Evolutionary conservation across 2,329 filamentous ascomycete genomes (phyloP).

Genomic region (Scedosporium boydii): DNA sequence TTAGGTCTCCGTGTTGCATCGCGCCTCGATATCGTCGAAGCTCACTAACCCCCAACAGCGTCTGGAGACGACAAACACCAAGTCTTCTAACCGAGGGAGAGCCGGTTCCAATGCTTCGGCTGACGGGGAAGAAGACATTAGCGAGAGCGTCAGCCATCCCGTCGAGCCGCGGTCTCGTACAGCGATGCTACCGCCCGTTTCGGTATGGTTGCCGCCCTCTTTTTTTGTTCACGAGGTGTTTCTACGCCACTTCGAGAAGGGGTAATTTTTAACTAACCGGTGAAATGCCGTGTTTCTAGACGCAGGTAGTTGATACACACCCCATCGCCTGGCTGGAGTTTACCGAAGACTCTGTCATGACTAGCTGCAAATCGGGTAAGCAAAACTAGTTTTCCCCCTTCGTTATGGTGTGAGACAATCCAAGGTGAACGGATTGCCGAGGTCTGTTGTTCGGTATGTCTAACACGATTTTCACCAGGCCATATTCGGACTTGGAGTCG

Average conservation of each 20-base stretch:
- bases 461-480: conserved; percentile 34
- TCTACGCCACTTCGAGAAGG: background rate
- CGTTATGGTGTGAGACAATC: background rate
- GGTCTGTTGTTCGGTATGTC: conserved; percentile 6
- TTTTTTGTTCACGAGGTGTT: background rate
- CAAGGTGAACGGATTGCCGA: background rate
- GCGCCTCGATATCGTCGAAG: conserved; percentile 39
- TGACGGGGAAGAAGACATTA: conserved; percentile 35
- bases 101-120: conserved; percentile 60
- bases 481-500: conserved; percentile 69
- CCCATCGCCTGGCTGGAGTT: conserved; percentile 89
- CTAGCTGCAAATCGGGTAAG: conserved; percentile 82
- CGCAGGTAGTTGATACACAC: conserved; percentile 76
- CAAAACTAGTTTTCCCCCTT: conserved; percentile 11
- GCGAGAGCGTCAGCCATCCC: conserved; percentile 58
- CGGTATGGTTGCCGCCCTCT: conserved; percentile 45
- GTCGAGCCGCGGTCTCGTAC: conserved; percentile 80
- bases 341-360: conserved; percentile 85
- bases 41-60: conserved; percentile 31
- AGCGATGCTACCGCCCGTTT: conserved; percentile 80
- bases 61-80: conserved; percentile 53
- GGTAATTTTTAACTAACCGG: background rate
- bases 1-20: conserved; percentile 46
- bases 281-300: conserved; percentile 31
- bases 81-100: conserved; percentile 49